Evolutionary conservation across 768 basidiomycete species (phyloP).

Genomic region (Cubamyces sp.): DNA sequence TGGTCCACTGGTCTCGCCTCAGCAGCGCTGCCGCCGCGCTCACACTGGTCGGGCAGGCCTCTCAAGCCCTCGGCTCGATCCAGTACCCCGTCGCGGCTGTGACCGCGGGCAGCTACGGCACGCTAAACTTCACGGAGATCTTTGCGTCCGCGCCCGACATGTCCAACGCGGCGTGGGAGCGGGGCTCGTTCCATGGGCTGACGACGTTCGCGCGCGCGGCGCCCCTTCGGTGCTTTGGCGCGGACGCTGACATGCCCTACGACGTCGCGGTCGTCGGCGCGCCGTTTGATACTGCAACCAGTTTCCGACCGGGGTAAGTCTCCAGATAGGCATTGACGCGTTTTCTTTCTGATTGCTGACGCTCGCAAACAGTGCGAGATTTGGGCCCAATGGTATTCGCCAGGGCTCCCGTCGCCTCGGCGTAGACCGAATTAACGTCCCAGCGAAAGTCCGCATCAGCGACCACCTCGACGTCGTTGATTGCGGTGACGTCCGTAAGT

Average conservation of each 20-base stretch:
- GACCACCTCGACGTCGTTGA: constrained; percentile 36
- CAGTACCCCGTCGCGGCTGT: constrained; percentile 22
- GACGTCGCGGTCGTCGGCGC: constrained; percentile 38
- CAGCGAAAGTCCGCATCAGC: constrained; percentile 33
- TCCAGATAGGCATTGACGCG: neutral
- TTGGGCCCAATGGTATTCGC: constrained; percentile 40
- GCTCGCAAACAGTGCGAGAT: constrained; percentile 30
- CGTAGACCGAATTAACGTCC: constrained; percentile 37
- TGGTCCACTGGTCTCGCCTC: constrained; percentile 20
- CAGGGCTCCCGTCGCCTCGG: constrained; percentile 37
- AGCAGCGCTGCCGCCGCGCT: neutral
- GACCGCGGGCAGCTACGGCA: neutral
- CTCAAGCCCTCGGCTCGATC: constrained; percentile 3
- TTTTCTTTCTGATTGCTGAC: neutral
- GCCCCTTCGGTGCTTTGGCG: constrained; percentile 36
- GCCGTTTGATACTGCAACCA: constrained; percentile 39
- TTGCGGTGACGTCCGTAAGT: constrained; percentile 39
- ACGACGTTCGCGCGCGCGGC: constrained; percentile 33
- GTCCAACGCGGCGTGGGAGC: constrained; percentile 23
- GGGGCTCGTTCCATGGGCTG: constrained; percentile 34
- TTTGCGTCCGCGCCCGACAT: constrained; percentile 16
- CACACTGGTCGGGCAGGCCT: constrained; percentile 7
- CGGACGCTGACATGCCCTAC: constrained; percentile 29
- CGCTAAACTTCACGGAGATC: constrained; percentile 24
- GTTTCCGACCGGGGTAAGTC: constrained; percentile 37